Conservation (phyloP, 305 asterid species). For the Nicotiana rustica region DNA sequence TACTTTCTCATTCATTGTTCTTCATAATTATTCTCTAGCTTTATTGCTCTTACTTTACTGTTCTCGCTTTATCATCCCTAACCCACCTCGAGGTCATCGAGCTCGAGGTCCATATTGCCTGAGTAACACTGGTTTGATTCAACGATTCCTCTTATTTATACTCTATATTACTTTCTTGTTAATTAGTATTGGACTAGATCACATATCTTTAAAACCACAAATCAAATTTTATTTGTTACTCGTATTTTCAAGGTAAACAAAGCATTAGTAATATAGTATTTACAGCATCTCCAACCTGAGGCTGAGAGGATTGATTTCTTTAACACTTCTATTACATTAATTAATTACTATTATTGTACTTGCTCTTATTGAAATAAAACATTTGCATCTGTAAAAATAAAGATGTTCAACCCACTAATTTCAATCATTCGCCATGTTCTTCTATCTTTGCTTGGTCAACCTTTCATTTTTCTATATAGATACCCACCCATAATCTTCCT, state of each 20-base stretch:
- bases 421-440: conserved; percentile 30
- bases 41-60: too few relatives aligned
- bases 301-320: neutral
- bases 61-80: too few relatives aligned
- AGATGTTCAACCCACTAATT: conserved; percentile 6
- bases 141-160: too few relatives aligned
- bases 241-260: neutral
- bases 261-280: neutral
- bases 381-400: conserved; percentile 7
- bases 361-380: neutral
- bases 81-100: too few relatives aligned
- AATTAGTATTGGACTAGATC: too few relatives aligned
- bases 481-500: conserved; percentile 10
- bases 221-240: too few relatives aligned
- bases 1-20: too few relatives aligned
- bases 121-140: too few relatives aligned
- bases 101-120: too few relatives aligned
- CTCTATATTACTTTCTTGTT: too few relatives aligned
- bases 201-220: too few relatives aligned
- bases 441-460: neutral
- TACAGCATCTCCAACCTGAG: neutral
- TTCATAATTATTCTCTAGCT: too few relatives aligned
- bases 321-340: neutral
- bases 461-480: conserved; percentile 4
- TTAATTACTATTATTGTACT: conserved; percentile 20